phyloP scores from a whole-genome alignment of 495 filamentous ascomycete species.

The Penicillium fimorum region DNA sequence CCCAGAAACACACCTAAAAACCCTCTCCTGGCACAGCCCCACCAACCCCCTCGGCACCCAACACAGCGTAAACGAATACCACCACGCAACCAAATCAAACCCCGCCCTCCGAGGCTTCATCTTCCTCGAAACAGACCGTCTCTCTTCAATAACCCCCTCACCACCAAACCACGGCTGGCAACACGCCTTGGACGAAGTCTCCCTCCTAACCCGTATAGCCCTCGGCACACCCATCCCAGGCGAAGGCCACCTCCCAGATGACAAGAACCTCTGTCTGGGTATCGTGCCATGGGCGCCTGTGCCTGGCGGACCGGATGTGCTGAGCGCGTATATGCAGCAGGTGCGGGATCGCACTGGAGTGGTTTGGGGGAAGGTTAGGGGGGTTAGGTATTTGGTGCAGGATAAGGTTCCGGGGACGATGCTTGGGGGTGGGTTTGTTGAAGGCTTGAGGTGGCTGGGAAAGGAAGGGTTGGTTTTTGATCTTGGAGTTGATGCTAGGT shows the following conservation, averaged over 20 bases:
- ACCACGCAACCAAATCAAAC: constrained; percentile 12
- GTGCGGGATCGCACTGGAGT: constrained; percentile 37
- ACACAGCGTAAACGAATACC: constrained; percentile 62
- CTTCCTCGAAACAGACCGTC: constrained; percentile 78
- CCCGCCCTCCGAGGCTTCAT: constrained; percentile 61
- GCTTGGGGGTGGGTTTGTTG: constrained; percentile 58
- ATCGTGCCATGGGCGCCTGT: constrained; percentile 84
- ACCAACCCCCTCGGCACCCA: constrained; percentile 56
- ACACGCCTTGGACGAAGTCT: constrained; percentile 69
- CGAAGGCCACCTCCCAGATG: constrained; percentile 56
- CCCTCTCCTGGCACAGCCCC: constrained; percentile 62
- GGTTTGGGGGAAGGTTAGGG: constrained; percentile 57
- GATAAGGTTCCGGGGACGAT: constrained; percentile 66
- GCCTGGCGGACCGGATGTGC: constrained; percentile 50
- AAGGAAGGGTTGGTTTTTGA: constrained; percentile 68
- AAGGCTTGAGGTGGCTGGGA: constrained; percentile 67
- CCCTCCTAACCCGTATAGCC: constrained; percentile 62
- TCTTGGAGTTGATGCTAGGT: constrained; percentile 72
- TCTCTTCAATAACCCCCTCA: constrained; percentile 32
- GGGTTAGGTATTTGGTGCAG: constrained; percentile 80
- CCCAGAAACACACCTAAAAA: constrained; percentile 59
- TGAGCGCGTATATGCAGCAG: constrained; percentile 50
- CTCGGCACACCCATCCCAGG: constrained; percentile 53
- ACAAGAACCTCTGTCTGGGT: constrained; percentile 57
- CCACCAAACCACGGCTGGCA: constrained; percentile 38